A percentile compares a stretch with the other conserved stretches of the same genome.
These are phyloP conservation scores for Plasmodium vivax DNA, from an alignment of 169 alveolate species.

Conservation along the genomic window DNA sequence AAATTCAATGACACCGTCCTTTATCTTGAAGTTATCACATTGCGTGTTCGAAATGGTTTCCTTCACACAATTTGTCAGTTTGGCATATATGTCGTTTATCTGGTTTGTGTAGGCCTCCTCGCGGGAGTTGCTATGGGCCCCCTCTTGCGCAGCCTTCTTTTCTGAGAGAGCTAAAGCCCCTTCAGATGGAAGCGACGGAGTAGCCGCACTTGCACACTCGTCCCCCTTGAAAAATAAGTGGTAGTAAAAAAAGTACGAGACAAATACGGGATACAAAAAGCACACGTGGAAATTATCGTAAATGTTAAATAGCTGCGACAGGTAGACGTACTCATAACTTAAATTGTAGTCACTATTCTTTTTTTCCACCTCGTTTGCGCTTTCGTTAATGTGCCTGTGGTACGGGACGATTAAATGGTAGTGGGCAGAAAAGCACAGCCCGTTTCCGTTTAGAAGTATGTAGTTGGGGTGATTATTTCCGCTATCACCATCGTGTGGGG, in stretches of 20 bases:
- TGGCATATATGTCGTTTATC: slow-evolving; percentile 50
- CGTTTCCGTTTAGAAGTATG: slow-evolving; percentile 63
- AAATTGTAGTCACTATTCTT: slow-evolving; percentile 19
- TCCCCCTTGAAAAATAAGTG: slow-evolving; percentile 57
- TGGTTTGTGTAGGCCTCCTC: slow-evolving; percentile 49
- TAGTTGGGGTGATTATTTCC: slow-evolving; percentile 1
- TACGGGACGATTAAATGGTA: slow-evolving; percentile 63
- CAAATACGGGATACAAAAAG: slow-evolving; percentile 64
- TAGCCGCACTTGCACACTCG: background rate
- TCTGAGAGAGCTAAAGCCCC: background rate
- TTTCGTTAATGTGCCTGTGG: slow-evolving; percentile 38
- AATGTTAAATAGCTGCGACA: slow-evolving; percentile 74
- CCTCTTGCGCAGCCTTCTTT: background rate
- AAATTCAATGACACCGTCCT: slow-evolving; percentile 31
- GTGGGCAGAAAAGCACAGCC: slow-evolving; percentile 69
- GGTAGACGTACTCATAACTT: slow-evolving; percentile 56
- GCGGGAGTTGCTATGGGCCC: background rate
- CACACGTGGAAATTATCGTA: slow-evolving; percentile 63
- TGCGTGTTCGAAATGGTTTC: background rate
- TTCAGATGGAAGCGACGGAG: background rate
- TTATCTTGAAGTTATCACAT: slow-evolving; percentile 14
- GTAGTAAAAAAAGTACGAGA: slow-evolving; percentile 68
- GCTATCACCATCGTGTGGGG: background rate
- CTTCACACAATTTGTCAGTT: slow-evolving; percentile 43
- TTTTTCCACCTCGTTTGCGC: background rate